Evolutionary conservation across 75 land plant species (phyloP).

Genomic region (Cupressus sempervirens): DNA sequence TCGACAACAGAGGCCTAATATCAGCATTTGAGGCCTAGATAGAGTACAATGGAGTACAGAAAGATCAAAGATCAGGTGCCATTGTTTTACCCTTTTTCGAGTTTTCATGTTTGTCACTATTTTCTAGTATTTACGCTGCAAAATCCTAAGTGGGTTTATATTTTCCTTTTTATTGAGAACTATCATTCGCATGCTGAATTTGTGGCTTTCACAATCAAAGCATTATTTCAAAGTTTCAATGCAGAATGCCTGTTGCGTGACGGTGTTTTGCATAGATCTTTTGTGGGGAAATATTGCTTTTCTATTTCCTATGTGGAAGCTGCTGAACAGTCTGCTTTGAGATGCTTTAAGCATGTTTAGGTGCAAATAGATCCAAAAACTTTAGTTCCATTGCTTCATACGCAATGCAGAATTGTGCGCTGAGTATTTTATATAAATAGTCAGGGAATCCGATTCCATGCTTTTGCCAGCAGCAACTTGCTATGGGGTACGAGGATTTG

Average conservation of each 20-base stretch:
- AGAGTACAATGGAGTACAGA: background rate
- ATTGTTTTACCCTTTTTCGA: background rate
- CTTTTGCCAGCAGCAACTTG: background rate
- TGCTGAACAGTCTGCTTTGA: background rate
- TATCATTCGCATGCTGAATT: background rate
- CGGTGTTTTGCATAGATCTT: background rate
- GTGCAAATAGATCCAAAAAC: background rate
- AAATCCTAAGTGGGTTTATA: background rate
- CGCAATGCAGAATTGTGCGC: background rate
- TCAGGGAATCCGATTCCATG: background rate
- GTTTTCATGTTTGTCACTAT: background rate
- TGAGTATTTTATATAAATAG: no score
- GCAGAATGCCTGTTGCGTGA: background rate
- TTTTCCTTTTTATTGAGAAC: background rate
- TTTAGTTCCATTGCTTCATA: background rate
- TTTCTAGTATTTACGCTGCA: background rate
- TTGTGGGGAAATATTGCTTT: background rate
- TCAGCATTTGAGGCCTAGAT: background rate
- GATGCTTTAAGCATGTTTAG: background rate
- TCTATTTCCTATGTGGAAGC: background rate
- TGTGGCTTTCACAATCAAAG: background rate
- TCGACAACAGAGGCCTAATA: background rate
- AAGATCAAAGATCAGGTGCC: conserved; percentile 9
- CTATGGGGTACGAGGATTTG: background rate
- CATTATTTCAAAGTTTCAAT: background rate